These are phyloP conservation scores for Penicillium tannophilum DNA, from an alignment of 495 filamentous ascomycete species.

Conservation along the genomic window DNA sequence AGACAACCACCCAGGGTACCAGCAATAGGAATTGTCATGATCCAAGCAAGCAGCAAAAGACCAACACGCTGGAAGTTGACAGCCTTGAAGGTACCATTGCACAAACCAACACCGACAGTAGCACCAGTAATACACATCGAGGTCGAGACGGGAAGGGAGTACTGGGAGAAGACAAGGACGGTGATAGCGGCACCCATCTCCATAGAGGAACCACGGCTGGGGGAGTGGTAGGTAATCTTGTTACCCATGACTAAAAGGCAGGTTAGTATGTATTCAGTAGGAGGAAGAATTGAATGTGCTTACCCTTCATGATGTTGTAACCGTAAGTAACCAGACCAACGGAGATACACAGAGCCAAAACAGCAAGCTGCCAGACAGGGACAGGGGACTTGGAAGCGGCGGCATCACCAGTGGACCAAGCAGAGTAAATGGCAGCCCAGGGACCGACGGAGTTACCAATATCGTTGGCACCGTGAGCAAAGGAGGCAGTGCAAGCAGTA, in stretches of 20 bases:
- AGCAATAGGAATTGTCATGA: constrained; percentile 64
- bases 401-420: constrained; percentile 61
- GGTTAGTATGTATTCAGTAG: constrained; percentile 20
- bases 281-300: constrained; percentile 3
- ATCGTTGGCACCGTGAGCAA: constrained; percentile 82
- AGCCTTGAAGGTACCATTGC: constrained; percentile 58
- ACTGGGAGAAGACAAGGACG: constrained; percentile 63
- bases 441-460: constrained; percentile 77
- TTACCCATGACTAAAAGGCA: constrained; percentile 58
- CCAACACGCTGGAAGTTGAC: constrained; percentile 66
- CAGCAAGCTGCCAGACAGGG: constrained; percentile 62
- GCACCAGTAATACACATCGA: constrained; percentile 63
- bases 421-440: constrained; percentile 67
- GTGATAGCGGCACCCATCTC: constrained; percentile 68
- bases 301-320: constrained; percentile 70
- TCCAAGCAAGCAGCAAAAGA: constrained; percentile 57
- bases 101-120: constrained; percentile 58
- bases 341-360: constrained; percentile 54
- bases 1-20: constrained; percentile 60
- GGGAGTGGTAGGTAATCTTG: constrained; percentile 68
- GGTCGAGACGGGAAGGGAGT: constrained; percentile 60
- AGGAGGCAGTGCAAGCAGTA: constrained; percentile 73
- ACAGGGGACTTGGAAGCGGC: constrained; percentile 52
- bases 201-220: constrained; percentile 63
- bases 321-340: constrained; percentile 64